Evolutionary conservation across 495 filamentous ascomycete species (phyloP).

Genomic region (Thermochaetoides thermophila): DNA sequence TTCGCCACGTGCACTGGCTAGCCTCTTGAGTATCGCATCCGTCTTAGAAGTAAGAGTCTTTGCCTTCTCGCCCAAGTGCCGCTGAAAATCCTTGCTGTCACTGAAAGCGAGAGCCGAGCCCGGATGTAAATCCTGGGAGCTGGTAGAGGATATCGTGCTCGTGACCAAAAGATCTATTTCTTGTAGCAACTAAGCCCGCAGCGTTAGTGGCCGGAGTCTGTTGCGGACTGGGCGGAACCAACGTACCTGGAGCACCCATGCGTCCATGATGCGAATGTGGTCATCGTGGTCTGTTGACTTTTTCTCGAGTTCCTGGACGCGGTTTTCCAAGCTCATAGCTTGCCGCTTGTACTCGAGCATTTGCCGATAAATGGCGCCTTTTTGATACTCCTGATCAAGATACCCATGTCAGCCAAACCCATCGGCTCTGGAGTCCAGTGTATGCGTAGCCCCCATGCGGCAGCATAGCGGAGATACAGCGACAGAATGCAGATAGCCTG

Average conservation of each 20-base stretch:
- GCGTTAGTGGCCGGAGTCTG: constrained; percentile 18
- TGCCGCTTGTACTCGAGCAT: constrained; percentile 97
- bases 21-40: constrained; percentile 26
- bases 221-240: constrained; percentile 5
- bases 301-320: constrained; percentile 62
- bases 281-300: constrained; percentile 70
- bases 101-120: constrained; percentile 48
- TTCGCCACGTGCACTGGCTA: constrained; percentile 26
- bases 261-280: constrained; percentile 75
- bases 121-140: constrained; percentile 44
- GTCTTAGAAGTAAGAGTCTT: constrained; percentile 31
- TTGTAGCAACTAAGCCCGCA: constrained; percentile 54
- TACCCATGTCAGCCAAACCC: constrained; percentile 20
- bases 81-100: constrained; percentile 56
- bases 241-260: constrained; percentile 81
- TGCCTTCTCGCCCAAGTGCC: constrained; percentile 51
- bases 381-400: constrained; percentile 68
- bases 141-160: constrained; percentile 27
- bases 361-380: constrained; percentile 92
- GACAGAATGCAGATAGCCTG: no score
- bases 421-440: no score
- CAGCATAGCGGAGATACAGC: constrained; percentile 14
- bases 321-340: constrained; percentile 58
- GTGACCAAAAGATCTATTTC: constrained; percentile 61
- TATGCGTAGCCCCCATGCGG: no score